phyloP scores from a whole-genome alignment of 2,329 filamentous ascomycete species.

The Neoscytalidium dimidiatum region DNA sequence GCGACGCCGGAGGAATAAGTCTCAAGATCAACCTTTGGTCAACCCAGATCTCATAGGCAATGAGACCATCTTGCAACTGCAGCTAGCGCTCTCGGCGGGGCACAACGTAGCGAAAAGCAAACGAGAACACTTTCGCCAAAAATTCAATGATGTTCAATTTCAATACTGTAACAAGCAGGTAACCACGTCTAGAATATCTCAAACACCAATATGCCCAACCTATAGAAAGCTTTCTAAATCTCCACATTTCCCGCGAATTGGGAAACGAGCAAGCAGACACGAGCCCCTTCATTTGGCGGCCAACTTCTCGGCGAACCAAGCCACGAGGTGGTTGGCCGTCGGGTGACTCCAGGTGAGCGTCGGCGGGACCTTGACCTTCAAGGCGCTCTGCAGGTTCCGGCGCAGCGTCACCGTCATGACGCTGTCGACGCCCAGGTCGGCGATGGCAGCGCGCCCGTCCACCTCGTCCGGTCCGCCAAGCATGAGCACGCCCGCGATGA shows the following conservation, averaged over 20 bases:
- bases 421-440: conserved; percentile 43
- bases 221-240: not conserved
- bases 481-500: conserved; percentile 38
- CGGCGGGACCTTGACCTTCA: conserved; percentile 40
- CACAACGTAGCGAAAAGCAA: no score
- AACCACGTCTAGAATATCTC: no score
- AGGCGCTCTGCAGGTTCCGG: conserved; percentile 35
- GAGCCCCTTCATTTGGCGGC: not conserved
- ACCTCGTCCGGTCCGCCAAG: conserved; percentile 34
- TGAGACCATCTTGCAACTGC: no score
- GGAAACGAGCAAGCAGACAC: not conserved
- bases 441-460: conserved; percentile 35
- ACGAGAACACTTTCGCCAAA: no score
- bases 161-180: no score
- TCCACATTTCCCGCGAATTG: not conserved
- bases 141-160: no score
- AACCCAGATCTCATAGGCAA: no score
- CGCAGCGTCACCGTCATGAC: conserved; percentile 44
- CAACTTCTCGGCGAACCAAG: conserved; percentile 33
- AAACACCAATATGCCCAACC: no score
- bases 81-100: no score
- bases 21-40: no score
- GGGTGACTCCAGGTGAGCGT: conserved; percentile 46
- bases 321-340: conserved; percentile 39
- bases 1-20: no score